phyloP scores from a whole-genome alignment of 768 basidiomycete species.

The Hydnomerulius pinastri region DNA sequence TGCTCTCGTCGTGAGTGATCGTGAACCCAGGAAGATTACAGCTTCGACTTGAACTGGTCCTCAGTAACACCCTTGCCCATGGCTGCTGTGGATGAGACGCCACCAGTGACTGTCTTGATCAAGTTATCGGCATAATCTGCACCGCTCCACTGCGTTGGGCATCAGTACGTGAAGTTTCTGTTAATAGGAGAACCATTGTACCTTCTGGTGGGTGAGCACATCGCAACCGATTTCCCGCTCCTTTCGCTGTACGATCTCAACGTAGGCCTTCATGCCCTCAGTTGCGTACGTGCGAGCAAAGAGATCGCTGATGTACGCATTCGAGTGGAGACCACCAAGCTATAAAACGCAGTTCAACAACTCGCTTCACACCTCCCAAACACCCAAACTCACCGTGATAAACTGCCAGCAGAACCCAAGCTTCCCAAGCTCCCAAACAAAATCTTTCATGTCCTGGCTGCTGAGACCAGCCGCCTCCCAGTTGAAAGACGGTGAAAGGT shows the following conservation, averaged over 20 bases:
- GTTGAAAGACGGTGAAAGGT: constrained; percentile 91
- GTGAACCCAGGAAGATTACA: constrained; percentile 40
- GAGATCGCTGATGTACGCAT: constrained; percentile 92
- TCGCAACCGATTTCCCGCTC: constrained; percentile 95
- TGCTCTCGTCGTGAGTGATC: neutral
- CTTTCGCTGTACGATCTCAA: constrained; percentile 88
- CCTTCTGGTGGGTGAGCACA: constrained; percentile 97
- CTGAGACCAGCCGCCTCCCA: constrained; percentile 93
- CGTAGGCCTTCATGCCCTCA: constrained; percentile 99
- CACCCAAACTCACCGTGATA: constrained; percentile 74
- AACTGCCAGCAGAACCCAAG: constrained; percentile 99
- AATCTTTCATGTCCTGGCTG: constrained; percentile 82
- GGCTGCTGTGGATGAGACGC: constrained; percentile 96
- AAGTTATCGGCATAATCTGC: constrained; percentile 90
- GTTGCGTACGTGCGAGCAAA: constrained; percentile 88
- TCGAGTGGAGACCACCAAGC: constrained; percentile 97
- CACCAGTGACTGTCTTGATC: constrained; percentile 96
- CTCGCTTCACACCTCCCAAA: constrained; percentile 7
- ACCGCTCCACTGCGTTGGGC: constrained; percentile 76
- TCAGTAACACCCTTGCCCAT: constrained; percentile 98
- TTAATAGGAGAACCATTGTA: constrained; percentile 35
- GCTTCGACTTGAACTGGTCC: constrained; percentile 67
- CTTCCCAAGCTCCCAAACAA: constrained; percentile 91
- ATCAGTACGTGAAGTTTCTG: constrained; percentile 13
- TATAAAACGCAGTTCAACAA: constrained; percentile 32